Percentiles rank a stretch among this genome's conserved stretches.
Conservation (phyloP, 805 yeast genomes). For the Saccharomycopsis fodiens region DNA sequence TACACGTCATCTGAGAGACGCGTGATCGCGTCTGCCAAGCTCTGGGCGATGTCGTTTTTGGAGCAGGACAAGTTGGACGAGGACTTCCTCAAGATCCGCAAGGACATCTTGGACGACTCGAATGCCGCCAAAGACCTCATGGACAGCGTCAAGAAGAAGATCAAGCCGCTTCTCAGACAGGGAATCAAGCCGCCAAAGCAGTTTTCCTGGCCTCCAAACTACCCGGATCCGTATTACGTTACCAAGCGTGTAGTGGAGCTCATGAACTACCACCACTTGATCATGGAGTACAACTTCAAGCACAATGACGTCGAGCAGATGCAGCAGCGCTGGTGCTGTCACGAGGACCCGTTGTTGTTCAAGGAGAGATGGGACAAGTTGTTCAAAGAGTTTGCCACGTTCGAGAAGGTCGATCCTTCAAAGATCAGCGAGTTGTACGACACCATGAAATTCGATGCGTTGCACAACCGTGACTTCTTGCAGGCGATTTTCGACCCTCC, state of each 20-base stretch:
- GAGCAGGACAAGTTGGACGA: conserved; percentile 63
- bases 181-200: conserved; percentile 97
- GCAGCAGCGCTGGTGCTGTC: conserved; percentile 91
- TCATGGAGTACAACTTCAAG: conserved; percentile 73
- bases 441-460: conserved; percentile 97
- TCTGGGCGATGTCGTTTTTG: conserved; percentile 73
- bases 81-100: conserved; percentile 72
- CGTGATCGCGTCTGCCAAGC: conserved; percentile 85
- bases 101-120: conserved; percentile 89
- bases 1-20: conserved; percentile 92
- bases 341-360: conserved; percentile 85
- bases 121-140: conserved; percentile 96
- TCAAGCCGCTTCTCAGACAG: conserved; percentile 87
- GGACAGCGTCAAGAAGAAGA: conserved; percentile 96
- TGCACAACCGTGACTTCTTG: conserved; percentile 86
- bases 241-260: conserved; percentile 90
- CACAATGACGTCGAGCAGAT: conserved; percentile 56
- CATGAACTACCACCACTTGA: conserved; percentile 82
- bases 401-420: conserved; percentile 96
- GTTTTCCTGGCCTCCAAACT: conserved; percentile 97
- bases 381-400: conserved; percentile 82
- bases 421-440: conserved; percentile 94
- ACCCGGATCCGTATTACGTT: conserved; percentile 95
- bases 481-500: conserved; percentile 70
- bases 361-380: conserved; percentile 96